These are phyloP conservation scores for Serendipita sp. DNA, from an alignment of 768 basidiomycete genomes.

Conservation along the genomic window DNA sequence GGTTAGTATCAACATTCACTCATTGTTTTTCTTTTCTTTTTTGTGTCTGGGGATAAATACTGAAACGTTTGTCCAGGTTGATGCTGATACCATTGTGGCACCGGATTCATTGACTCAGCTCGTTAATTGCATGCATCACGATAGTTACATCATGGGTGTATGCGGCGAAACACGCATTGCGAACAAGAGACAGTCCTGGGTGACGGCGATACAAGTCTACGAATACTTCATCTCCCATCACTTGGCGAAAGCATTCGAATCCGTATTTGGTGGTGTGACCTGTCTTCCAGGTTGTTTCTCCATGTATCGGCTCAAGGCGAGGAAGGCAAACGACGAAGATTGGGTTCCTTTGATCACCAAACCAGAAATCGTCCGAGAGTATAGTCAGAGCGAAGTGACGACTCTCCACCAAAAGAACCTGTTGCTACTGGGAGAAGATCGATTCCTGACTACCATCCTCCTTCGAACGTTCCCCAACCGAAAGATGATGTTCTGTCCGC, in stretches of 20 bases:
- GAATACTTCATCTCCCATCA: constrained; percentile 99
- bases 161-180: constrained; percentile 98
- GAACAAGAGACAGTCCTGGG: constrained; percentile 97
- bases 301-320: constrained; percentile 95
- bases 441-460: constrained; percentile 92
- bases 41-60: constrained; percentile 5
- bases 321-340: constrained; percentile 74
- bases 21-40: not conserved
- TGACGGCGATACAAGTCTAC: constrained; percentile 94
- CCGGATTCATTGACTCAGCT: constrained; percentile 77
- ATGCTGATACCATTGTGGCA: constrained; percentile 94
- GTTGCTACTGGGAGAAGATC: constrained; percentile 91
- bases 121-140: constrained; percentile 98
- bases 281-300: constrained; percentile 99
- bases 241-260: constrained; percentile 94
- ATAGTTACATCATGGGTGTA: constrained; percentile 97
- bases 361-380: constrained; percentile 93
- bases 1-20: constrained; percentile 34
- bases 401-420: constrained; percentile 98
- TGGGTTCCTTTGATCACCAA: constrained; percentile 97
- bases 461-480: constrained; percentile 93
- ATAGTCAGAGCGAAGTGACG: constrained; percentile 83
- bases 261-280: constrained; percentile 97
- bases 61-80: constrained; percentile 43
- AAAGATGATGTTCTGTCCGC: constrained; percentile 99